A percentile compares a stretch with the other conserved stretches of the same genome.
These are phyloP conservation scores for Musa balbisiana DNA, from an alignment of 202 grass and related monocot species.

Conservation along the genomic window DNA sequence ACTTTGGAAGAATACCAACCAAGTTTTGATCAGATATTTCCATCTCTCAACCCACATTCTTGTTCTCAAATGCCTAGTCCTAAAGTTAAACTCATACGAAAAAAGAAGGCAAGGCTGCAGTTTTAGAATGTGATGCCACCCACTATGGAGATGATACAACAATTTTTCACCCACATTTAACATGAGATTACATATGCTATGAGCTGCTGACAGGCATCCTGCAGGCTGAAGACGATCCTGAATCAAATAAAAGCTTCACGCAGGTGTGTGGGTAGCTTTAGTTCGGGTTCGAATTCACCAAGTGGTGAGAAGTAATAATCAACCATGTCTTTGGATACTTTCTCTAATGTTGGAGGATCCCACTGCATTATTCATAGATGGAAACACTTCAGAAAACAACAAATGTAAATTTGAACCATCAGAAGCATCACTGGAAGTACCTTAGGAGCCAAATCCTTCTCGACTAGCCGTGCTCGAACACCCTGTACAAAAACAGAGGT, in stretches of 20 bases:
- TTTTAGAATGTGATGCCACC: not conserved
- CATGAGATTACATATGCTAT: not conserved
- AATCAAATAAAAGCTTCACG: constrained; percentile 73
- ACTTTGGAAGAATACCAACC: too few species aligned
- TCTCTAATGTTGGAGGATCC: constrained; percentile 79
- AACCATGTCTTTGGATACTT: constrained; percentile 77
- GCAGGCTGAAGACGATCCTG: not conserved
- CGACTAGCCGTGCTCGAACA: constrained; percentile 73
- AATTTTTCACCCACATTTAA: not conserved
- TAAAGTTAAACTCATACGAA: not conserved
- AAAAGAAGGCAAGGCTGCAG: not conserved
- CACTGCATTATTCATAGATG: constrained; percentile 43
- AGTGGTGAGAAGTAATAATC: constrained; percentile 72
- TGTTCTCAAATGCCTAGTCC: not conserved
- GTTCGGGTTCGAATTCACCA: constrained; percentile 62
- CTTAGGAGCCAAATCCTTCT: constrained; percentile 75
- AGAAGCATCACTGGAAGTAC: constrained; percentile 26
- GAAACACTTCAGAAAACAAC: not conserved
- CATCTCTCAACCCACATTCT: too few species aligned
- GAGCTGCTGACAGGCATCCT: not conserved
- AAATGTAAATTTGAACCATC: constrained; percentile 4
- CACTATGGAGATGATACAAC: not conserved
- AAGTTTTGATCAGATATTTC: too few species aligned
- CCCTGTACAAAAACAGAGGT: constrained; percentile 35
- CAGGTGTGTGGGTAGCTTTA: constrained; percentile 65